These are phyloP conservation scores for Pyricularia pennisetigena DNA, from an alignment of 2,329 filamentous ascomycete species.

Conservation along the genomic window DNA sequence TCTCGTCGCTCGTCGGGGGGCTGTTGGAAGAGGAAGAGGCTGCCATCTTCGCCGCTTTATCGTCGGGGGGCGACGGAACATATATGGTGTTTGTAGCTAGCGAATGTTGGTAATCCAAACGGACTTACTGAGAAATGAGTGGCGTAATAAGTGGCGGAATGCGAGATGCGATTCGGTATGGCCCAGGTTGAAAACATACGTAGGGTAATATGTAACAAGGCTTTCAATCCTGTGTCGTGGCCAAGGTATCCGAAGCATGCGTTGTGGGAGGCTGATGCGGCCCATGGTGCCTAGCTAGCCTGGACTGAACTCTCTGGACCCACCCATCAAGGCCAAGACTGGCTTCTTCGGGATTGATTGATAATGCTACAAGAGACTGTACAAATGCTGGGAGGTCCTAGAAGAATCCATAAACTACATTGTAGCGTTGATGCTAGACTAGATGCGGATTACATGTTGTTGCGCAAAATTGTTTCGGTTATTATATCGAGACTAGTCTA, in stretches of 20 bases:
- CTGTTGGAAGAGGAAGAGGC: slow-evolving; percentile 25
- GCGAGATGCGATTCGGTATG: not conserved
- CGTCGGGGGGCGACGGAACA: not conserved
- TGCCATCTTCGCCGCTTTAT: slow-evolving; percentile 1
- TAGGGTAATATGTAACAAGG: not conserved
- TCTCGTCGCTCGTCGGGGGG: slow-evolving; percentile 25
- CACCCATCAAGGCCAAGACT: not conserved
- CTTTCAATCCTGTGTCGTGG: not conserved
- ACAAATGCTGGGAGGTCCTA: not conserved
- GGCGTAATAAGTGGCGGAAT: not conserved
- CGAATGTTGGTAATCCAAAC: not conserved
- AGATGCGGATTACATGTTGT: not conserved
- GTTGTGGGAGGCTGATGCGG: not conserved
- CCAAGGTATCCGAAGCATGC: not conserved
- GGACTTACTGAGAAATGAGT: not conserved
- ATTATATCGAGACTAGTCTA: not conserved
- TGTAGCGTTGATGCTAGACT: not conserved
- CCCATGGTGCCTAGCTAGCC: not conserved
- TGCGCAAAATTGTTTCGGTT: not conserved
- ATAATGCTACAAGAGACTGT: not conserved
- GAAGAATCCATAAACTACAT: not conserved
- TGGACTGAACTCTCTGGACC: not conserved
- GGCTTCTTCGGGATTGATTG: not conserved
- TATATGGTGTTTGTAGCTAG: not conserved
- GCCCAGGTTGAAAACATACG: not conserved